A percentile compares a stretch with the other conserved stretches of the same genome.
Conservation (phyloP, 202 grass and related monocot genomes). For the Setaria viridis region DNA sequence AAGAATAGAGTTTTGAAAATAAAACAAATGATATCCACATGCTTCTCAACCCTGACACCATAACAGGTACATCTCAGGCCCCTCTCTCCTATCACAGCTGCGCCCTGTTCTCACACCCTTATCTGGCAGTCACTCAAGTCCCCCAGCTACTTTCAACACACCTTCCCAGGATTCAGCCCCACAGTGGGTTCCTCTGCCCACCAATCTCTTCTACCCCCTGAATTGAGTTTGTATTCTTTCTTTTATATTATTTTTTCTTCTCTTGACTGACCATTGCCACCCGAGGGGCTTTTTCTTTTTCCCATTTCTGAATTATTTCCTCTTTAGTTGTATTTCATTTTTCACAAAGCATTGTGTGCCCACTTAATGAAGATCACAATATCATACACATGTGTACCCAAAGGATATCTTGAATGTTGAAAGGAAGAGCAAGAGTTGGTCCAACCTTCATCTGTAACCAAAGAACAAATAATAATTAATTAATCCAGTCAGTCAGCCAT, state of each 20-base stretch:
- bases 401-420: slow-evolving; percentile 95
- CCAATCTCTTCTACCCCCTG: too few relatives aligned
- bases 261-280: not conserved
- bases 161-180: not conserved
- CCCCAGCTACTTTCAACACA: too few relatives aligned
- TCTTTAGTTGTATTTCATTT: slow-evolving; percentile 16
- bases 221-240: not conserved
- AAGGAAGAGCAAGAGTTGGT: slow-evolving; percentile 81
- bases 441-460: slow-evolving; percentile 84
- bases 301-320: not conserved
- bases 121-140: too few relatives aligned
- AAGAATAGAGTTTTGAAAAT: not conserved
- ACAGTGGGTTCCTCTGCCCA: not conserved
- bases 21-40: not conserved
- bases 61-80: too few relatives aligned
- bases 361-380: slow-evolving; percentile 12
- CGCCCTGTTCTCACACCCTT: too few relatives aligned
- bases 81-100: too few relatives aligned
- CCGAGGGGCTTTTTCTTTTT: not conserved
- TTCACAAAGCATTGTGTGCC: not conserved
- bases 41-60: not conserved
- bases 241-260: not conserved
- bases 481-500: slow-evolving; percentile 7
- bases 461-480: slow-evolving; percentile 36
- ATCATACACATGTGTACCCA: not conserved